Base-by-base conservation (phyloP, 768 basidiomycete genomes). In the Pilatotrama ljubarskyi region DNA sequence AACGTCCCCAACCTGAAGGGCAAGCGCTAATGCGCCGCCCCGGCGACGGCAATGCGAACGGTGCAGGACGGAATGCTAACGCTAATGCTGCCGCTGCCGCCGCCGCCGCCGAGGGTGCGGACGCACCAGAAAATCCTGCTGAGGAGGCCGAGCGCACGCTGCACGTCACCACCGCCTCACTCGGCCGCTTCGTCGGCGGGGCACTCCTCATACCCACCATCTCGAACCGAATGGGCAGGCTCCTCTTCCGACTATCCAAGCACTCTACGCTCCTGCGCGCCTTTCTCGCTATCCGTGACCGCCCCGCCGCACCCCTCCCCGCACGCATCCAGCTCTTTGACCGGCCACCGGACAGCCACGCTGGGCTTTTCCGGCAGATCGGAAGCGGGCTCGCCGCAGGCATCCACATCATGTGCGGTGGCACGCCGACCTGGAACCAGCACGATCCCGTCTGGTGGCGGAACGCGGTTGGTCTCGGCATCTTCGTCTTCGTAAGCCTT, bases 381-480 rank as follows among this genome's bases (percentile, higher is more conserved):
- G 66, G 73, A 8, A 53, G 72, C 20, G 68, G 69, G 29, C 61
- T 75, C 24, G 53, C 67, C 56, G 57, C 83, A 51, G 76, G 81
- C 0, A 65, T 84, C 63, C 75, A 77, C 35, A 75, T 83, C 8
- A 75, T 83, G 0, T 80, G 80, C 76, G 78, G 82, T 17, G 85
- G 85, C 22, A 82, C 83, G 22, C 77, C 78, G 50, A 78, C 79
- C n/a, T 88, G 87, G 84, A 77, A 81, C 4, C 83, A 84, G 63
- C 79, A 80, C 43, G 90, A 91, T 70, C 90, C 90, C 14, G 85
- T 91, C 15, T 91, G 90, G 89, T 83, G 88, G 88, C 77, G 89
- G 51, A 91, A 91, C 67, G 75, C 82, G 7, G 66, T 91, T 44
- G 89, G 89, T 0, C 74, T 90, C 1, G 88, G 86, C 0, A 64